Evolutionary conservation across 495 filamentous ascomycete species (phyloP).

Genomic region (Zalerion maritima): DNA sequence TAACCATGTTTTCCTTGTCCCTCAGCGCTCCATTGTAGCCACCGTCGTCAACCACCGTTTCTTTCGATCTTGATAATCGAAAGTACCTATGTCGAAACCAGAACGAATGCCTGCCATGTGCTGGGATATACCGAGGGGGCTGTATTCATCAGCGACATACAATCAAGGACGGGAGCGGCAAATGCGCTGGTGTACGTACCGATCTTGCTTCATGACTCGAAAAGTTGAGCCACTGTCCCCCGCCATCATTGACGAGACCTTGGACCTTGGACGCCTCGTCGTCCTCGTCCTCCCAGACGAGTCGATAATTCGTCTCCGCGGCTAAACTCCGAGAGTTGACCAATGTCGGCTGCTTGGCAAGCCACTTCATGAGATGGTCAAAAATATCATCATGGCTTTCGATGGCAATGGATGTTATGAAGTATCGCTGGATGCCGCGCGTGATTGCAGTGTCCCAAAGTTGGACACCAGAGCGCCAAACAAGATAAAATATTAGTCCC

Average conservation of each 20-base stretch:
- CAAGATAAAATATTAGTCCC: too few species aligned
- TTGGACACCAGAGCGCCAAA: constrained; percentile 11
- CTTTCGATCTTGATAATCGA: constrained; percentile 21
- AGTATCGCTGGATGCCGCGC: constrained; percentile 22
- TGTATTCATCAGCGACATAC: constrained; percentile 7
- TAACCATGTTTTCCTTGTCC: constrained; percentile 24
- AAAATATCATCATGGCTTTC: constrained; percentile 45
- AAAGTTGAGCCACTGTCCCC: constrained; percentile 27
- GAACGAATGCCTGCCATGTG: constrained; percentile 24
- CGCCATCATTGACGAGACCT: constrained; percentile 18
- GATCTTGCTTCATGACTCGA: constrained; percentile 25
- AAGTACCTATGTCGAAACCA: constrained; percentile 27
- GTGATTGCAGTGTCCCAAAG: constrained; percentile 11
- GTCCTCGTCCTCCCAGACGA: constrained; percentile 37
- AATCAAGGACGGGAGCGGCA: neutral
- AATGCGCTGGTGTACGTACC: constrained; percentile 6
- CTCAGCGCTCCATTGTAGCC: constrained; percentile 11
- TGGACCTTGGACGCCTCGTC: constrained; percentile 20
- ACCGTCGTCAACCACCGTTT: constrained; percentile 16
- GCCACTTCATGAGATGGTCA: constrained; percentile 44
- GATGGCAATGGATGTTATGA: constrained; percentile 41
- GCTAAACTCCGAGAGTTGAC: constrained; percentile 39
- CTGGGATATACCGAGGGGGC: constrained; percentile 24
- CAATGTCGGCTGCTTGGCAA: constrained; percentile 37
- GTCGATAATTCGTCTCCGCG: constrained; percentile 39